Evolutionary conservation across 257 asterid genomes (phyloP).

Genomic region (Cordia subcordata): DNA sequence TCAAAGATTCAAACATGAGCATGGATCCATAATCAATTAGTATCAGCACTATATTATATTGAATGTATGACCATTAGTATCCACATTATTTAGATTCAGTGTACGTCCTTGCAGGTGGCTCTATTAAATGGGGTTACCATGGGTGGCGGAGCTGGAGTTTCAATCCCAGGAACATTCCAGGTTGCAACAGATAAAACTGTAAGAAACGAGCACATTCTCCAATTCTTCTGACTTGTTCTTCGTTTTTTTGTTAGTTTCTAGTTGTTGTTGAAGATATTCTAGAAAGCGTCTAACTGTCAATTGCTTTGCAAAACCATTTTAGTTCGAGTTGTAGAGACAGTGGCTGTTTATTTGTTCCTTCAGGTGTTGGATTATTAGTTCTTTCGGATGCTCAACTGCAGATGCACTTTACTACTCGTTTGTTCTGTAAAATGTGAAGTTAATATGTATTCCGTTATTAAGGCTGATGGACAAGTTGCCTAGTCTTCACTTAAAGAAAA

Average conservation of each 20-base stretch:
- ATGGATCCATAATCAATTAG: not conserved
- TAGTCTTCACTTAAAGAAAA: no score
- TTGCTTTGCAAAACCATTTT: conserved; percentile 1
- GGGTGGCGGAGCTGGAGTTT: conserved; percentile 99
- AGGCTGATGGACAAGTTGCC: no score
- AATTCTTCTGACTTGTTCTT: conserved; percentile 13
- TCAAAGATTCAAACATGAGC: no score
- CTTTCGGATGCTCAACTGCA: no score
- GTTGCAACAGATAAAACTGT: conserved; percentile 95
- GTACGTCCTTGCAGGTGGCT: conserved; percentile 66
- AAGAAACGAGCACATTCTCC: conserved; percentile 21
- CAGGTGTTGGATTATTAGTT: no score
- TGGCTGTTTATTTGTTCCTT: no score
- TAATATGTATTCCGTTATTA: no score
- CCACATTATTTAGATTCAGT: not conserved
- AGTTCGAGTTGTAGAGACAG: no score
- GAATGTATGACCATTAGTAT: not conserved
- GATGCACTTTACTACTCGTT: no score
- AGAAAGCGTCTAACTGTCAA: not conserved
- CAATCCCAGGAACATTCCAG: conserved; percentile 90
- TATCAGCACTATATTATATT: not conserved
- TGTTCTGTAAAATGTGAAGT: no score
- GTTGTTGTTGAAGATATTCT: not conserved
- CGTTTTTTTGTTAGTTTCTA: conserved; percentile 12
- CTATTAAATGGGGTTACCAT: conserved; percentile 89